phyloP scores from a whole-genome alignment of 495 filamentous ascomycete species.

The Polyplosphaeria fusca region DNA sequence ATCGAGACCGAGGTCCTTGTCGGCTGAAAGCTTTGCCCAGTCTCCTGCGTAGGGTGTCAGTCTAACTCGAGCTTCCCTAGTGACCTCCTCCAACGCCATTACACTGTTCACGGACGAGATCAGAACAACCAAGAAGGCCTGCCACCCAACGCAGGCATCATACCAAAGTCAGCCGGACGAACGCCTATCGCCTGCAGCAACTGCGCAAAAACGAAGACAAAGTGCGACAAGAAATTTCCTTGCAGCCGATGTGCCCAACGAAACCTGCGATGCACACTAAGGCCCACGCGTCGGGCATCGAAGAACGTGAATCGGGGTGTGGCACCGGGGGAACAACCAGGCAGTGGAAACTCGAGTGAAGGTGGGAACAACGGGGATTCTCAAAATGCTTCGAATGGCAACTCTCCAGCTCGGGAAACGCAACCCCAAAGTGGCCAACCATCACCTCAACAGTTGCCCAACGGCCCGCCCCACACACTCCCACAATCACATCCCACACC shows the following conservation, averaged over 20 bases:
- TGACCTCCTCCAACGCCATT: conserved; percentile 59
- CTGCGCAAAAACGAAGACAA: conserved; percentile 51
- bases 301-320: conserved; percentile 43
- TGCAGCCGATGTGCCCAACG: conserved; percentile 58
- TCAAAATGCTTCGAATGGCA: conserved; percentile 21
- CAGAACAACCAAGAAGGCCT: conserved; percentile 42
- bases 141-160: conserved; percentile 41
- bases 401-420: conserved; percentile 25
- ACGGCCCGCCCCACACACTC: conserved; percentile 5
- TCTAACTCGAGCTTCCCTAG: too few relatives aligned
- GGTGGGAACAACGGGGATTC: conserved; percentile 25
- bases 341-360: conserved; percentile 32
- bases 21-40: too few relatives aligned
- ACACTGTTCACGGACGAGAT: conserved; percentile 46
- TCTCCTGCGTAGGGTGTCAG: too few relatives aligned
- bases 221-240: conserved; percentile 65
- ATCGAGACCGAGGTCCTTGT: too few relatives aligned
- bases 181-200: conserved; percentile 47
- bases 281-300: conserved; percentile 55
- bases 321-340: conserved; percentile 17
- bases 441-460: conserved; percentile 11
- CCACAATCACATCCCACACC: conserved; percentile 18
- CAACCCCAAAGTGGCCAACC: conserved; percentile 22
- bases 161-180: conserved; percentile 44
- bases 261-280: conserved; percentile 53